Conservation (phyloP, 495 filamentous ascomycete genomes). For the Trichoderma erinaceum region DNA sequence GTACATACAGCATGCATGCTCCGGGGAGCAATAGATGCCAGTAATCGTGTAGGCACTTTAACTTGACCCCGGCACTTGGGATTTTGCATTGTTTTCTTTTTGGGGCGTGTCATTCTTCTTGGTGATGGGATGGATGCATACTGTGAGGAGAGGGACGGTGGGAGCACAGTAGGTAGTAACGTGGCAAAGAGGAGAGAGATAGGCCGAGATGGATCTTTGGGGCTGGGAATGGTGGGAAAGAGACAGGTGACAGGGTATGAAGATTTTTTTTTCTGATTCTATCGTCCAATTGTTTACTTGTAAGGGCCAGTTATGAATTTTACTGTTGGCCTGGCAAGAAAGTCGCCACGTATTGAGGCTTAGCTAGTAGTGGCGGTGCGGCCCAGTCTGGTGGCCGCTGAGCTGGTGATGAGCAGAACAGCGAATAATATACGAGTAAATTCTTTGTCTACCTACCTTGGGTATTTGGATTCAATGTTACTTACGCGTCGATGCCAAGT, state of each 20-base stretch:
- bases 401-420: neutral
- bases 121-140: neutral
- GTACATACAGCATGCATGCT: no score
- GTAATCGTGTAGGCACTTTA: neutral
- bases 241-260: neutral
- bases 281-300: no score
- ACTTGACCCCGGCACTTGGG: neutral
- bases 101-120: neutral
- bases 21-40: no score
- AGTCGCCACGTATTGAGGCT: neutral
- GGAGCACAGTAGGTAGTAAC: neutral
- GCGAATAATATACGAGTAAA: neutral
- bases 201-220: neutral
- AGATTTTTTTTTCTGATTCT: neutral
- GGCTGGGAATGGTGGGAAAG: neutral
- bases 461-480: no score
- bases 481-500: neutral
- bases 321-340: neutral
- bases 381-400: neutral
- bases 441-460: no score
- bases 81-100: neutral
- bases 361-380: conserved; percentile 5
- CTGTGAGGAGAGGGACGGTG: conserved; percentile 2
- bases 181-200: neutral
- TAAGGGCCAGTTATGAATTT: neutral